Base-by-base conservation (phyloP, 306 rosid species). In the Clitoria ternatea region DNA sequence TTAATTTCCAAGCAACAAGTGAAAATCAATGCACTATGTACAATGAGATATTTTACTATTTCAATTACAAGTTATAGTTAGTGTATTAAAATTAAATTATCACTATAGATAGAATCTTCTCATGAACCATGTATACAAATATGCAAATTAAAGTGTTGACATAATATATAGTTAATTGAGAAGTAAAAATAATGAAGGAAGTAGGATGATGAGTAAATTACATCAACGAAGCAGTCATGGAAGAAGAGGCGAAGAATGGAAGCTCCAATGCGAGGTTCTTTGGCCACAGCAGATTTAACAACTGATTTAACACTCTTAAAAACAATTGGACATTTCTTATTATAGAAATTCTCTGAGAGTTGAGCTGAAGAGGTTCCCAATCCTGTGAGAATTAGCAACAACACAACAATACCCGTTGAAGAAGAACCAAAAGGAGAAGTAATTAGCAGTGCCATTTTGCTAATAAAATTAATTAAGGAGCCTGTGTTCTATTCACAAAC, bases 181-280 rank as follows among this genome's bases (percentile, higher is more conserved):
- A 37, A 37, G 13, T 37, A 1, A 37, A 37, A 1, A n/a, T n/a
- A n/a, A 50, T 8, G 13, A 39, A 3, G 40, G 12, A 0, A 1
- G 3, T 39, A 39, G 15, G 45, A 12, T 39, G 5, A n/a, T n/a
- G 7, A 60, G 10, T 24, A 11, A 23, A 49, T 70, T 80, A 92
- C 98, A 35, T 92, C 74, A 73, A 89, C 89, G 17, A 92, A 92
- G 81, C 97, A 92, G 39, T 87, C 97, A 32, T 92, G 97, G 35
- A 92, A 92, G 77, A 69, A 76, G 22, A 92, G 96, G 50, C 97
- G 97, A 48, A 92, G 83, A 5, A 92, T 84, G 44, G 96, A 91
- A 18, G 96, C 97, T 6, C 94, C 97, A 6, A 84, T 81, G 36
- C 98, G 98, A 6, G 19, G 70, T 62, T 85, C 92, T 62, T 83